Percentiles rank a stretch among this genome's conserved stretches.
These are phyloP conservation scores for Ormosia semicastrata DNA, from an alignment of 306 rosid genomes.

Conservation along the genomic window DNA sequence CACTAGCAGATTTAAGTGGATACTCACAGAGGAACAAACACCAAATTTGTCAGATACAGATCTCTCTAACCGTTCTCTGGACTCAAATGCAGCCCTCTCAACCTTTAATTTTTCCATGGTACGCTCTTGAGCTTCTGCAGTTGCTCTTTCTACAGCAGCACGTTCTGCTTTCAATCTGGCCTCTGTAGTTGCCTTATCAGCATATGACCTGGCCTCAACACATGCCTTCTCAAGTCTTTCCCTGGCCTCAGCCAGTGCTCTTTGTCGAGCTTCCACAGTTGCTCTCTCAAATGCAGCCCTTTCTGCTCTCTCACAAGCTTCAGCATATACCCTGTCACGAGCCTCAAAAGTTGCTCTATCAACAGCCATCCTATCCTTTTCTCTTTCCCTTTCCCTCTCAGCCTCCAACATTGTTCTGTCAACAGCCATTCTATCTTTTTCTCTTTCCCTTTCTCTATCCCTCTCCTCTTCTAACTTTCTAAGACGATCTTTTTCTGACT, in stretches of 20 bases:
- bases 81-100: constrained; percentile 52
- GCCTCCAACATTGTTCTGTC: constrained; percentile 56
- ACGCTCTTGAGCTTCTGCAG: constrained; percentile 75
- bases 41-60: constrained; percentile 63
- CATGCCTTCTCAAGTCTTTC: constrained; percentile 79
- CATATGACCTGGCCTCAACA: constrained; percentile 64
- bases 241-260: constrained; percentile 60
- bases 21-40: constrained; percentile 50
- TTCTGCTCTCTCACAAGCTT: constrained; percentile 57
- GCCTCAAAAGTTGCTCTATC: constrained; percentile 59
- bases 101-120: constrained; percentile 55
- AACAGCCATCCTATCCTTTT: constrained; percentile 74
- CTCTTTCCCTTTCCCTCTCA: constrained; percentile 70
- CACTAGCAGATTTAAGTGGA: neutral
- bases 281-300: constrained; percentile 65
- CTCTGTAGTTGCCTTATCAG: constrained; percentile 56
- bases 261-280: constrained; percentile 64
- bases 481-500: constrained; percentile 48
- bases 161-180: constrained; percentile 73
- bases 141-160: constrained; percentile 74
- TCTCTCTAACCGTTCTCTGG: constrained; percentile 61
- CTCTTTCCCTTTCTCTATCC: constrained; percentile 72
- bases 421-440: constrained; percentile 72
- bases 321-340: constrained; percentile 44
- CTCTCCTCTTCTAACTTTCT: constrained; percentile 67